Evolutionary conservation across 331 rosid genomes (phyloP).

Genomic region (Erythrophleum ivorense): DNA sequence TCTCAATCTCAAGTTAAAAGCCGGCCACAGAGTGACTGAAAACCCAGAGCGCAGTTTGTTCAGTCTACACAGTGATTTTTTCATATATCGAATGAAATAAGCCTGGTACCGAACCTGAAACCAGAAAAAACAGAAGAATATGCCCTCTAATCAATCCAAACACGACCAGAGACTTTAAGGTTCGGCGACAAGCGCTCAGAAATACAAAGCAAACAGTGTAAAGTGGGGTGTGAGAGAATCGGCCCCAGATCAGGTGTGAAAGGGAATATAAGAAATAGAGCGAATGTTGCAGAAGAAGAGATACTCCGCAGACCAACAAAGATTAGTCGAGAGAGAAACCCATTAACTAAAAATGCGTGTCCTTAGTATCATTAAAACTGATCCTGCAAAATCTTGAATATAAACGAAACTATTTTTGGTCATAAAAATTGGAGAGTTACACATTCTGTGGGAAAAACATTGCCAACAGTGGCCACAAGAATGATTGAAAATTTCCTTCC

Average conservation of each 20-base stretch:
- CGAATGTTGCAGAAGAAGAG: conserved; percentile 3
- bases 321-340: neutral
- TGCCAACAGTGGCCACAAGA: conserved; percentile 32
- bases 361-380: neutral
- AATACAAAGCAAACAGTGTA: conserved; percentile 43
- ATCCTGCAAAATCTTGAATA: conserved; percentile 13
- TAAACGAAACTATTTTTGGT: conserved; percentile 18
- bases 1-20: conserved; percentile 21
- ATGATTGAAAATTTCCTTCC: conserved; percentile 32
- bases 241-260: conserved; percentile 36
- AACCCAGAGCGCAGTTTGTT: conserved; percentile 24
- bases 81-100: neutral
- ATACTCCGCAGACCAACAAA: conserved; percentile 8
- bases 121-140: conserved; percentile 22
- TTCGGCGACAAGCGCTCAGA: conserved; percentile 23
- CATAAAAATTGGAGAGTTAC: neutral
- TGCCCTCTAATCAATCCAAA: conserved; percentile 11
- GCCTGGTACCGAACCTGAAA: conserved; percentile 33
- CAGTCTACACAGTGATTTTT: neutral
- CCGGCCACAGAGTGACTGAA: conserved; percentile 23
- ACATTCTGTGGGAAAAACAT: conserved; percentile 32
- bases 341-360: conserved; percentile 40
- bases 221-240: conserved; percentile 35
- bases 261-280: conserved; percentile 30
- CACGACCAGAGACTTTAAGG: conserved; percentile 20